A percentile compares a stretch with the other conserved stretches of the same genome.
These are phyloP conservation scores for Russula dissimulans DNA, from an alignment of 768 basidiomycete genomes.

Conservation along the genomic window DNA sequence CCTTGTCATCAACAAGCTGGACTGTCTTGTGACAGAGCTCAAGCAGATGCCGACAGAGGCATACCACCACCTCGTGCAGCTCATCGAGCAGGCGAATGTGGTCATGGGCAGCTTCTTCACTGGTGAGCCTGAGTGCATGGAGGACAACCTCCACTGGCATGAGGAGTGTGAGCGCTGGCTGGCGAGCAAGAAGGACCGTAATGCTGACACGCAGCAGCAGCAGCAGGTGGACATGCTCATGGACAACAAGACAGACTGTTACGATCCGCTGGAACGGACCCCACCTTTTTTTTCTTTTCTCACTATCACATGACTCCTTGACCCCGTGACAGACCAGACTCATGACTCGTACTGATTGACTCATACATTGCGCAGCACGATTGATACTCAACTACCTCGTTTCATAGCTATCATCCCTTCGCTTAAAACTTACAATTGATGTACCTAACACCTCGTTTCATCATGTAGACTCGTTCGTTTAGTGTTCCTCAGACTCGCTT, in stretches of 20 bases:
- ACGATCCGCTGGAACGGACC: too few species aligned
- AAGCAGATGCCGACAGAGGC: conserved; percentile 87
- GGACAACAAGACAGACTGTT: conserved; percentile 47
- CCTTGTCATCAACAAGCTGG: conserved; percentile 94
- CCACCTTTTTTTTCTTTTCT: too few species aligned
- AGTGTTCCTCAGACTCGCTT: too few species aligned
- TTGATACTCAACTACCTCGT: too few species aligned
- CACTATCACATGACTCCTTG: too few species aligned
- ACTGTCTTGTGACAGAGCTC: conserved; percentile 88
- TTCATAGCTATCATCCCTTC: too few species aligned
- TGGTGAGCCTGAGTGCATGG: conserved; percentile 91
- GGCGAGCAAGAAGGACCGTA: conserved; percentile 70
- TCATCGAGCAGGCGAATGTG: conserved; percentile 96
- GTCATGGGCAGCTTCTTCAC: conserved; percentile 97
- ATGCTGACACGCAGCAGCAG: conserved; percentile 60
- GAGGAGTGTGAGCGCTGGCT: conserved; percentile 85
- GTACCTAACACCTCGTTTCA: too few species aligned
- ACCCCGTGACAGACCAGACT: too few species aligned
- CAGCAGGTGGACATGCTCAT: conserved; percentile 46
- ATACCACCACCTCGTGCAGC: conserved; percentile 84
- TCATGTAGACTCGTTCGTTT: too few species aligned
- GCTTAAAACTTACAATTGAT: too few species aligned
- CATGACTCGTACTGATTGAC: too few species aligned
- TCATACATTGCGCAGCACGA: too few species aligned
- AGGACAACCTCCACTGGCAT: conserved; percentile 88